Percentiles rank a stretch among this genome's conserved stretches.
Evolutionary conservation across 345 rosid genomes (phyloP).

Genomic region (Lepidium africanum): DNA sequence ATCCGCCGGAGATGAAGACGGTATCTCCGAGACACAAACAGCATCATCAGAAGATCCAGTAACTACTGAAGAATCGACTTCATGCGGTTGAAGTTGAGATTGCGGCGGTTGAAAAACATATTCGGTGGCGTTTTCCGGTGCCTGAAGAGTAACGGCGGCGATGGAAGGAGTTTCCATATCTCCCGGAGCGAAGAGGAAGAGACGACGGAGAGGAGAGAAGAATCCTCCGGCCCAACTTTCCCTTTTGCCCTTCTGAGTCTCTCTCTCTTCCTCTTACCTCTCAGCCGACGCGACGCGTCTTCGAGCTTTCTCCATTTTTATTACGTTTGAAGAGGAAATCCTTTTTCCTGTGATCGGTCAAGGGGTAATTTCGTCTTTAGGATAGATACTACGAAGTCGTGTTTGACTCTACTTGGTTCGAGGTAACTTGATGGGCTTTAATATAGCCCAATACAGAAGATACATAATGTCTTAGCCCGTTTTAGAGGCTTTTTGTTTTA

Average conservation of each 20-base stretch:
- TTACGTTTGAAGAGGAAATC: not conserved
- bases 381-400: not conserved
- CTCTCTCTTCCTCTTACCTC: constrained; percentile 27
- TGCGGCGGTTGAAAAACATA: not conserved
- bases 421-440: not conserved
- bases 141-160: constrained; percentile 5
- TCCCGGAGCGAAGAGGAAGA: constrained; percentile 26
- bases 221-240: not conserved
- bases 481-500: not conserved
- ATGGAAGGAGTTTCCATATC: constrained; percentile 30
- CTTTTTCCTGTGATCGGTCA: constrained; percentile 2
- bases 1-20: constrained; percentile 29
- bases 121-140: not conserved
- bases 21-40: constrained; percentile 16
- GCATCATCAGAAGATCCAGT: constrained; percentile 34
- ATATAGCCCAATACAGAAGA: no score
- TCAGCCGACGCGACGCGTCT: constrained; percentile 24
- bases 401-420: not conserved
- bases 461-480: no score
- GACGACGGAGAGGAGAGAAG: constrained; percentile 23
- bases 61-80: constrained; percentile 23
- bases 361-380: not conserved
- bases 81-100: not conserved
- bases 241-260: constrained; percentile 1
- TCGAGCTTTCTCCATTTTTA: not conserved